phyloP scores from a whole-genome alignment of 2,329 filamentous ascomycete species.

The Fusarium sp. region DNA sequence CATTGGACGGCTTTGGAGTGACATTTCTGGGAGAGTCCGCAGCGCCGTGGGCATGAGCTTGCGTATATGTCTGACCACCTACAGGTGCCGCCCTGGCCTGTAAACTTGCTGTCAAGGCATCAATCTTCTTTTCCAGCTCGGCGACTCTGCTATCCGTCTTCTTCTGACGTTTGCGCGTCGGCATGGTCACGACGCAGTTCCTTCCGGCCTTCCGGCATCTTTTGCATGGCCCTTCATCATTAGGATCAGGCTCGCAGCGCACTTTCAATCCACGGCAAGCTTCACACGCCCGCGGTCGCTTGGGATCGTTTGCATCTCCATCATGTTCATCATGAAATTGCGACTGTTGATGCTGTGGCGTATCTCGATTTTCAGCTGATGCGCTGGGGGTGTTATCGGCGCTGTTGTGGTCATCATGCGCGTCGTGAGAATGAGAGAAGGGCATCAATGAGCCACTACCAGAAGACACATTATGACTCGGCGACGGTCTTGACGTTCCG shows the following conservation, averaged over 20 bases:
- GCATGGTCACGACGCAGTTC: conserved; percentile 80
- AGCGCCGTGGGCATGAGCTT: conserved; percentile 6
- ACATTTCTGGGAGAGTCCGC: conserved; percentile 20
- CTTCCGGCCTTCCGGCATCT: conserved; percentile 85
- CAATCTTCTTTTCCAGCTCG: conserved; percentile 92
- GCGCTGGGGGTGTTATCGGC: conserved; percentile 39
- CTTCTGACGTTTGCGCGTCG: conserved; percentile 82
- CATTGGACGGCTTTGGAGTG: conserved; percentile 20
- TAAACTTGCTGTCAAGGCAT: conserved; percentile 83
- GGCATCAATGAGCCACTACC: conserved; percentile 19
- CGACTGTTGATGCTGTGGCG: conserved; percentile 20
- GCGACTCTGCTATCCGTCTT: conserved; percentile 91
- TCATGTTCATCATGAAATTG: conserved; percentile 39
- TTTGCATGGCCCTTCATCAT: conserved; percentile 73
- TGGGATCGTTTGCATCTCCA: conserved; percentile 60
- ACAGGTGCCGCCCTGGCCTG: conserved; percentile 61
- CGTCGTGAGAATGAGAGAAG: conserved; percentile 22
- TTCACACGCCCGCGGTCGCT: conserved; percentile 78
- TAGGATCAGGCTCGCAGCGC: conserved; percentile 81
- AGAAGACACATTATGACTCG: conserved; percentile 28
- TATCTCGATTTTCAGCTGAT: conserved; percentile 37
- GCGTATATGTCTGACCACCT: conserved; percentile 22
- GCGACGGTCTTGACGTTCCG: conserved; percentile 31
- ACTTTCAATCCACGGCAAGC: conserved; percentile 82
- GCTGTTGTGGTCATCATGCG: conserved; percentile 21